phyloP scores from a whole-genome alignment of 306 rosid genomes.

The Sechiopsis laciniata region DNA sequence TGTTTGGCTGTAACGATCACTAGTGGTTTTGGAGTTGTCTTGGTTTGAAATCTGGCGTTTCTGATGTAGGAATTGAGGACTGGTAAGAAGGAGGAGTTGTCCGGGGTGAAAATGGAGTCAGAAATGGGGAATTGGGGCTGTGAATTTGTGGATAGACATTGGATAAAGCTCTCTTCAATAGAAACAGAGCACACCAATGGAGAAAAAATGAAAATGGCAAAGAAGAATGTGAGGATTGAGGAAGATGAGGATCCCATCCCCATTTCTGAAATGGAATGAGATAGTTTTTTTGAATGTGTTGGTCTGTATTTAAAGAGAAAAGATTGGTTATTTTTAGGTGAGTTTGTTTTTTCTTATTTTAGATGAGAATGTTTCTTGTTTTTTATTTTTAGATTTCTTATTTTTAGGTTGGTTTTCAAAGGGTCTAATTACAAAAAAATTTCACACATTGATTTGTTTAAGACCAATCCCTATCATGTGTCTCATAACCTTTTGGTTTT shows the following conservation, averaged over 20 bases:
- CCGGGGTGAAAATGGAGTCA: slow-evolving; percentile 20
- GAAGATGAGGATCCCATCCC: neutral
- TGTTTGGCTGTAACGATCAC: slow-evolving; percentile 21
- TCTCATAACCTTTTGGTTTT: too few species aligned
- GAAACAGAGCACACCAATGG: neutral
- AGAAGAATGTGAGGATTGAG: neutral
- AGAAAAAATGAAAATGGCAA: neutral
- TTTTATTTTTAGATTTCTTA: too few species aligned
- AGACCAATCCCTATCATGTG: too few species aligned
- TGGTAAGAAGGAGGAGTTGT: slow-evolving; percentile 22
- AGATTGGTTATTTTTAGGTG: neutral
- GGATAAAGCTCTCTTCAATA: neutral
- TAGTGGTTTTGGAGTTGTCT: slow-evolving; percentile 32
- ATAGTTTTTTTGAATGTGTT: neutral
- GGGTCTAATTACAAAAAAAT: too few species aligned
- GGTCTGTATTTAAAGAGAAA: neutral
- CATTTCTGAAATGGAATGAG: neutral
- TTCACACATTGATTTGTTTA: too few species aligned
- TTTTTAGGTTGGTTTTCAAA: too few species aligned
- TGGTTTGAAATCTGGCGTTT: slow-evolving; percentile 26
- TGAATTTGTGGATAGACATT: neutral
- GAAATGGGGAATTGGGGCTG: slow-evolving; percentile 13
- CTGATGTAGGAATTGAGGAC: slow-evolving; percentile 19
- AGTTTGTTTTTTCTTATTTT: too few species aligned
- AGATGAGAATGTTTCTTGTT: neutral